Evolutionary conservation across 495 filamentous ascomycete species (phyloP).

Genomic region (Barbatosphaeria neglecta): DNA sequence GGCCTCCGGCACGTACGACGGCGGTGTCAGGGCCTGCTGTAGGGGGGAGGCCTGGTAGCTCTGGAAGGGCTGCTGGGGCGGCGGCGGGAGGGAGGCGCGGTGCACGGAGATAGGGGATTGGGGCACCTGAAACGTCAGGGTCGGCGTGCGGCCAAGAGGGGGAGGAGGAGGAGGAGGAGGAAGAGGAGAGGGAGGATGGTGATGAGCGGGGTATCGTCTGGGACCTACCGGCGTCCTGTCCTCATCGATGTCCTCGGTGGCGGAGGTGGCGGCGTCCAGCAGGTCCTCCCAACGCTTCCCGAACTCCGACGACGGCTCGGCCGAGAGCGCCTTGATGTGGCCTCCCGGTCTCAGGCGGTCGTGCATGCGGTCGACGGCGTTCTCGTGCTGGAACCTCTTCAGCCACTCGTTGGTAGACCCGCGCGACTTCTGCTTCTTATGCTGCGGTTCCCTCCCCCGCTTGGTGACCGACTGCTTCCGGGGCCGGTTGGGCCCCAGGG

Average conservation of each 20-base stretch:
- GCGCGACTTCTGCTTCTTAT: slow-evolving; percentile 66
- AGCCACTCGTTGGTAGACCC: slow-evolving; percentile 38
- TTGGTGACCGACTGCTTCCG: slow-evolving; percentile 79
- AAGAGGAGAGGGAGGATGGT: too few relatives aligned
- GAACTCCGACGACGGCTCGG: slow-evolving; percentile 66
- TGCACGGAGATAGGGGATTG: slow-evolving; percentile 57
- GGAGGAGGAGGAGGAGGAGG: too few relatives aligned
- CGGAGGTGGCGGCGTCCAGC: slow-evolving; percentile 75
- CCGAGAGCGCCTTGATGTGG: slow-evolving; percentile 69
- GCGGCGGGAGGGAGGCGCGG: slow-evolving; percentile 69
- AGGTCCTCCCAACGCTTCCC: slow-evolving; percentile 91
- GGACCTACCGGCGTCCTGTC: slow-evolving; percentile 67
- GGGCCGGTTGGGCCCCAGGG: slow-evolving; percentile 48
- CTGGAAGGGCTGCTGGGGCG: slow-evolving; percentile 48
- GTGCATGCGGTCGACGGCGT: slow-evolving; percentile 32
- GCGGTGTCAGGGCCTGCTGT: slow-evolving; percentile 75
- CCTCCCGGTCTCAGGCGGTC: slow-evolving; percentile 53
- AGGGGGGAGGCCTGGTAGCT: slow-evolving; percentile 78
- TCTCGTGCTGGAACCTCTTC: slow-evolving; percentile 36
- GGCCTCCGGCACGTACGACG: slow-evolving; percentile 52
- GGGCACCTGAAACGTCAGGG: slow-evolving; percentile 45
- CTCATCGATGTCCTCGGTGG: slow-evolving; percentile 82
- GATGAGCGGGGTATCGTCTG: slow-evolving; percentile 14
- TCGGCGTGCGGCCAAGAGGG: slow-evolving; percentile 18
- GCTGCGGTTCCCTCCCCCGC: slow-evolving; percentile 56